These are phyloP conservation scores for Murraya paniculata DNA, from an alignment of 345 rosid species.

Conservation along the genomic window DNA sequence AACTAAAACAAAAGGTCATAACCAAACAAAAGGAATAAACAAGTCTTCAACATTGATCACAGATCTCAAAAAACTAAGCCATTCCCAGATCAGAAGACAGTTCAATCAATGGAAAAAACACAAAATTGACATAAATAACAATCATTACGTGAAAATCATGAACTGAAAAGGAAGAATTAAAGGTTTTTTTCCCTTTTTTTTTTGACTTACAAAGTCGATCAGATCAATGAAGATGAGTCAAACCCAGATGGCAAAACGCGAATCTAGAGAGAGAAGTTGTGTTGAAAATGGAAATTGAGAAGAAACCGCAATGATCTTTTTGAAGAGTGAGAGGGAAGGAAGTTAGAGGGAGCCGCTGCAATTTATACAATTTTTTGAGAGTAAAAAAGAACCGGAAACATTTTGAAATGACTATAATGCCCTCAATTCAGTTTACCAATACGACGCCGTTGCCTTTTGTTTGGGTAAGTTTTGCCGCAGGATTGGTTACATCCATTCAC, in stretches of 20 bases:
- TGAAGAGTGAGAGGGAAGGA: neutral
- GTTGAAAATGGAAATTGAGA: neutral
- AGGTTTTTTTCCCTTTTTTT: neutral
- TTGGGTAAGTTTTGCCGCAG: neutral
- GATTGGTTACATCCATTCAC: neutral
- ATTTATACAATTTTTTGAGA: neutral
- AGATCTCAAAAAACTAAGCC: constrained; percentile 20
- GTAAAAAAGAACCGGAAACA: neutral
- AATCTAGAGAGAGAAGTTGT: neutral
- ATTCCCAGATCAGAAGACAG: constrained; percentile 9
- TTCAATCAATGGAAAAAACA: neutral
- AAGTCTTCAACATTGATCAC: neutral
- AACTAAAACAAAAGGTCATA: neutral
- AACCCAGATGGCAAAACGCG: neutral
- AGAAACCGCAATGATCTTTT: neutral
- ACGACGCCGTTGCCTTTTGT: neutral
- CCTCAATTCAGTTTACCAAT: neutral
- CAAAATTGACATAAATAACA: neutral
- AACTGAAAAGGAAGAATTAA: neutral
- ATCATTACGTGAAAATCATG: neutral
- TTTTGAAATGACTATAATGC: neutral
- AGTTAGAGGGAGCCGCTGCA: neutral
- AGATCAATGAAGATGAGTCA: neutral
- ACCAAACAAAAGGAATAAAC: neutral
- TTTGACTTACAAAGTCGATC: constrained; percentile 4